Base-by-base conservation (phyloP, 331 rosid genomes). In the Spiraea crenata region DNA sequence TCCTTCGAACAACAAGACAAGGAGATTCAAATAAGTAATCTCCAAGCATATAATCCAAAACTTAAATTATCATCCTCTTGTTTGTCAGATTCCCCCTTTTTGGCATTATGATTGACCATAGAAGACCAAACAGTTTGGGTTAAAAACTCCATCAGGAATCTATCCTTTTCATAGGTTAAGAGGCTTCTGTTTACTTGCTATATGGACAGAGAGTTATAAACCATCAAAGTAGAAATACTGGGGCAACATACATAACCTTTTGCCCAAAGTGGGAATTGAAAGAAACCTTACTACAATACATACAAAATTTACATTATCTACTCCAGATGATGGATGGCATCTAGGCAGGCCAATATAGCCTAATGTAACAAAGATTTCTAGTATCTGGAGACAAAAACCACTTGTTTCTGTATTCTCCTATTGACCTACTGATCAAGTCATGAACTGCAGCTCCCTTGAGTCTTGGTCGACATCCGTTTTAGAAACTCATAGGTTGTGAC, bases 401-500 rank as follows among this genome's bases (percentile, higher is more conserved):
- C 49, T 37, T 68, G 60, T 45, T 65, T 65, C 57, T 37, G 12
- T 49, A 25, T 50, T 17, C 9, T 35, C 37, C 1, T 19, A 20
- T 58, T 56, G 16, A 45, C 31, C 2, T 25, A 25, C 41, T 49
- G 46, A 39, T 59, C 17, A 52, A 39, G 16, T 75, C 42, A 73
- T 55, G 77, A 16, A 57, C 75, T 67, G 39, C 80, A 74, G 67
- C 81, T 25, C 41, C 77, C 82, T 76, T 80, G 87, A 48, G 69
- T 82, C 89, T 91, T 95, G 9, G 97, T 73, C 25, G 97, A 95
- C 81, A 95, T 63, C 17, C 97, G 79, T 74, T 95, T 91, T 85
- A 95, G 82, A 65, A 91, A 95, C 83, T 95, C 99, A 50, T 95
- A 95, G 61, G 96, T 95, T n/a, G 99, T 89, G 75, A 95, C 89